Evolutionary conservation across 2,329 filamentous ascomycete genomes (phyloP), one percentile per base, ranked within the genome.

Genomic region (Aspergillus jensenii): DNA sequence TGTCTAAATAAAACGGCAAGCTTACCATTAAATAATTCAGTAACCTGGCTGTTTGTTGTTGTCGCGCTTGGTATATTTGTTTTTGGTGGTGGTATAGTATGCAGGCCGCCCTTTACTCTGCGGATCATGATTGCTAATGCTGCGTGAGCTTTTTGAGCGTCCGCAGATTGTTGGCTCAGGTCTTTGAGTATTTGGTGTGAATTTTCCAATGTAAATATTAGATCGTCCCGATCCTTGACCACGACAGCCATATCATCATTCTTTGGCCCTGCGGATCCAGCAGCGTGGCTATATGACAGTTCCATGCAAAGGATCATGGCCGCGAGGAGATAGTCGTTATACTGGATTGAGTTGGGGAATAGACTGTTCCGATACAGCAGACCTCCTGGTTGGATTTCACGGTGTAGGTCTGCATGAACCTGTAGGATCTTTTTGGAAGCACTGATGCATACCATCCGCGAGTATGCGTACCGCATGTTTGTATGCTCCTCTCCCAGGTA

Each of bases 261-360:
- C 4, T 31, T n/a, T 6, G 49, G 61, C 51, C 3, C 59, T 46
- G 3, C 40, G 25, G 25, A 39, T 23, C 45, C 62, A 15, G 21
- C 56, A 53, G 44, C 53, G 33, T 62, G 61, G n/a, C 64, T 62
- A 40, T 67, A 65, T 1, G 65, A 69, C 12, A 71, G 45, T 23
- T 70, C 71, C 37, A 88, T 72, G 60, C 83, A 87, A 3, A 88
- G 65, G 14, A 88, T 79, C 79, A 86, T 85, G 55, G 82, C 80
- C 0, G 85, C 84, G 2, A 88, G 77, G 52, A 88, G 72, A 51
- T 84, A 88, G 66, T 88, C 85, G 51, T 87, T 84, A 52, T 84
- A 79, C 11, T 81, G 79, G 4, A 88, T 71, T 0, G 82, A 82
- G 3, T 80, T 82, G 19, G 86, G 68, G 63, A 87, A 86, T 81